Base-by-base conservation (phyloP, 495 filamentous ascomycete genomes). In the Elasticomyces elasticus region DNA sequence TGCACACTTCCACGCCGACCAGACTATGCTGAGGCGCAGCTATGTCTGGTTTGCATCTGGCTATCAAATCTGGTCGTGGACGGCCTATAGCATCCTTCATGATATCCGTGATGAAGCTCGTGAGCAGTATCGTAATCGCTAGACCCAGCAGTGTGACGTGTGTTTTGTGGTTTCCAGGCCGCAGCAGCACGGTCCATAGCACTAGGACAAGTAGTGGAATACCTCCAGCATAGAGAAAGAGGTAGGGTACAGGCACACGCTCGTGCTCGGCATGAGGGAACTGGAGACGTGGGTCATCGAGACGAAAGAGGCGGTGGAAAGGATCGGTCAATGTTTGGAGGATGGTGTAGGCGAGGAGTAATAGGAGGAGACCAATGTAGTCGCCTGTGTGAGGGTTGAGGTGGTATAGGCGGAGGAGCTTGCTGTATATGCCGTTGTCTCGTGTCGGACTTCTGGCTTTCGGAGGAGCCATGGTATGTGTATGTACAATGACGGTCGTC, bases 71-170 rank as follows among this genome's bases (percentile, higher is more conserved):
- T 5, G 92, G 92, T 5, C 92, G 80, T 19, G 94, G 90, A 17
- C 94, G 76, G 17, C 92, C 92, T 37, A 94, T 87, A 0, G 82
- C 77, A 65, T 97, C 96, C 64, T 99, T 99, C 54, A 97, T 75
- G 0, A 91, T 71, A 61, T 97, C 94, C 49, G 94, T 96, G 10
- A 97, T 72, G 66, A 95, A 83, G 1, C 79, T 76, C 1, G 87
- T 84, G 19, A 96, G 75, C 67, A 88, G 76, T 19, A 96, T 65
- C 46, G 62, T 67, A 52, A 89, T 86, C 17, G 82, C 68, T 30
- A 97, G 77, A 5, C 87, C 86, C 3, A 99, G 79, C 26, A 92
- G 64, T 0, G 88, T 84, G 56, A 90, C 88, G 64, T 97, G 94
- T 28, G 83, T 75, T 64, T 94, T 92, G 70, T 96, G 89, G 17